Evolutionary conservation across 2,329 filamentous ascomycete genomes (phyloP), one percentile per base, ranked within the genome.

Genomic region (Colletotrichum tropicale): DNA sequence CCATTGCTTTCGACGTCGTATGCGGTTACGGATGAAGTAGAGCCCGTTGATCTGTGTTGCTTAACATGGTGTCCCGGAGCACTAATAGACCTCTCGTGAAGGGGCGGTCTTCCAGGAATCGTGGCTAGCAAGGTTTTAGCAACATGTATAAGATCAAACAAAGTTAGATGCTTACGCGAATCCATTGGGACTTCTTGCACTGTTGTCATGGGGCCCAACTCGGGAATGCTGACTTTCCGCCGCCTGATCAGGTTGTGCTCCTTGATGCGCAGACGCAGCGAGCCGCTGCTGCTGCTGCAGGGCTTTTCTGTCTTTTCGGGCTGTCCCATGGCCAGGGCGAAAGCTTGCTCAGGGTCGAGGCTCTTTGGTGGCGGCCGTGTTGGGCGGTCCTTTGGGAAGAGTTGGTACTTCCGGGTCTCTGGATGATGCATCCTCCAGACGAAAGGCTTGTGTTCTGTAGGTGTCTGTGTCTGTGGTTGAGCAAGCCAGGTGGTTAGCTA

Each of bases 161-260:
- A 60, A 18, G 52, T 61, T 30, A 43, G 24, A 32, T 67, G 87
- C 92, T 86, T 87, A 94, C 93, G 93, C 80, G 93, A 94, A 83
- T 94, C 93, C 91, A 94, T 93, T 67, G 91, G 83, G 65, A 89
- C 84, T 80, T 94, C 92, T 77, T 93, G 91, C 16, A 94, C 92
- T 2, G 92, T 93, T 7, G 92, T 93, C 92, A 93, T 93, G 38
- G 91, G 91, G 3, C 91, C 92, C 65, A 93, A 83, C 76, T 94
- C 93, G 12, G 91, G 90, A 16, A 93, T 89, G 82, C 90, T 93
- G 78, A 91, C 86, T 81, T 94, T 94, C 77, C 92, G 89, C 79
- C 92, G 88, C 76, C 91, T 87, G 66, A 84, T 87, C 73, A 91
- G 83, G 78, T 87, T 90, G 80, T 90, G 88, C 78, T 92, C 90